Evolutionary conservation across 2,329 filamentous ascomycete genomes (phyloP).

Genomic region (Ceratocystis colombiana): DNA sequence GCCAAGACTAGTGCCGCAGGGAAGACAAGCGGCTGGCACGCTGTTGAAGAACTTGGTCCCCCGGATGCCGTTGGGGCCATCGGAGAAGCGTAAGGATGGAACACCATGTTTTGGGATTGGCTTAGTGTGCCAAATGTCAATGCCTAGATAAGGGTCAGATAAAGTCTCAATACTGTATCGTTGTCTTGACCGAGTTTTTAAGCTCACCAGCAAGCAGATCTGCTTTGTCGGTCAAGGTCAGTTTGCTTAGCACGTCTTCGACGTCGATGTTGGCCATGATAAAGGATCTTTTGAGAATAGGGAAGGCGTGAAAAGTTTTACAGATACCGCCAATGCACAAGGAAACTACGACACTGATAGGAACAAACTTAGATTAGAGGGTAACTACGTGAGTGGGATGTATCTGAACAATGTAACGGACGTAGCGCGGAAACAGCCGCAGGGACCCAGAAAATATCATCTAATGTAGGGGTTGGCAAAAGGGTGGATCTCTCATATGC

Average conservation of each 20-base stretch:
- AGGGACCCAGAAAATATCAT: neutral
- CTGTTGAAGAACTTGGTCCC: slow-evolving; percentile 55
- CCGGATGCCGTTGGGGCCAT: slow-evolving; percentile 67
- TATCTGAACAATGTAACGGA: neutral
- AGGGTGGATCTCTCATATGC: slow-evolving; percentile 1
- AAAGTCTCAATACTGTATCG: neutral
- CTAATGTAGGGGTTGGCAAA: neutral
- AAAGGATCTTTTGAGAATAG: neutral
- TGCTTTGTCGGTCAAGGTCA: slow-evolving; percentile 67
- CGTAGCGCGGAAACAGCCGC: neutral
- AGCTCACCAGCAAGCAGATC: slow-evolving; percentile 62
- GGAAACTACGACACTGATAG: neutral
- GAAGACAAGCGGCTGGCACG: slow-evolving; percentile 57
- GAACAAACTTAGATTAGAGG: neutral
- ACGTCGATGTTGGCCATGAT: slow-evolving; percentile 45
- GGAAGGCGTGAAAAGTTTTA: slow-evolving; percentile 10
- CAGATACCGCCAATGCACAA: neutral
- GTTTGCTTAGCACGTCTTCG: slow-evolving; percentile 52
- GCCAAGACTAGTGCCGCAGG: slow-evolving; percentile 67
- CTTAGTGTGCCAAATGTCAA: slow-evolving; percentile 48
- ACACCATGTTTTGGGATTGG: slow-evolving; percentile 51
- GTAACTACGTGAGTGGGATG: neutral
- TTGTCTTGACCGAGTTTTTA: too few relatives aligned
- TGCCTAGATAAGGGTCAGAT: slow-evolving; percentile 44
- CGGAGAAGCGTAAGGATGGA: slow-evolving; percentile 66